Evolutionary conservation across 129 eudicot species (phyloP).

Genomic region (Flaveria brownii): DNA sequence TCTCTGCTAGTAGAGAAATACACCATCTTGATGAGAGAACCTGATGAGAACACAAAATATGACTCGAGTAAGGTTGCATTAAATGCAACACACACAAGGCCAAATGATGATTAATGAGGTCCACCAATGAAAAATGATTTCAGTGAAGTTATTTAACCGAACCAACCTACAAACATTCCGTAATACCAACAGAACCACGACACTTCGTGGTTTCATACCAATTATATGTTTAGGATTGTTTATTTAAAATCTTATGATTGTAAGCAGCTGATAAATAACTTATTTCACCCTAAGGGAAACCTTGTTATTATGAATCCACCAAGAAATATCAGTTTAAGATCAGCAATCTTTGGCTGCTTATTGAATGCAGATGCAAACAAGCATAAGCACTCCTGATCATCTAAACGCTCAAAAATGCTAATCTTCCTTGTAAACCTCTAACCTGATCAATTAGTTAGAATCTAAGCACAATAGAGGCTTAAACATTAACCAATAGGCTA

Average conservation of each 20-base stretch:
- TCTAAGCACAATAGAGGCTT: constrained; percentile 3
- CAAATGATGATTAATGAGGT: constrained; percentile 6
- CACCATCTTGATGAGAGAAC: constrained; percentile 85
- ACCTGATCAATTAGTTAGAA: not conserved
- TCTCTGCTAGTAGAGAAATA: constrained; percentile 58
- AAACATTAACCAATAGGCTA: not conserved
- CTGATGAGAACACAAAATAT: constrained; percentile 36
- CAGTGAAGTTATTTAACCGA: not conserved
- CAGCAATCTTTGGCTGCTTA: not conserved
- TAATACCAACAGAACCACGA: constrained; percentile 9
- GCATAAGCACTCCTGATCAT: not conserved
- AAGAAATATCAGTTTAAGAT: not conserved
- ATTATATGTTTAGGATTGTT: not conserved
- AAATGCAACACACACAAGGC: not conserved
- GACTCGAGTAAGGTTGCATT: not conserved
- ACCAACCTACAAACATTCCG: constrained; percentile 19
- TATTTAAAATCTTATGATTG: not conserved
- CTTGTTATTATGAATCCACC: not conserved
- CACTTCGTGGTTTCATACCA: not conserved
- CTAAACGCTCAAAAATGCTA: not conserved
- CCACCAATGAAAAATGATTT: not conserved
- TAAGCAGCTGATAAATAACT: not conserved
- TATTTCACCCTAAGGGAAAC: not conserved
- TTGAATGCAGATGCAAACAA: not conserved
- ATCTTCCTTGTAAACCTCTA: not conserved